phyloP scores from a whole-genome alignment of 2,329 filamentous ascomycete genomes.

The Gnomoniopsis sp. region DNA sequence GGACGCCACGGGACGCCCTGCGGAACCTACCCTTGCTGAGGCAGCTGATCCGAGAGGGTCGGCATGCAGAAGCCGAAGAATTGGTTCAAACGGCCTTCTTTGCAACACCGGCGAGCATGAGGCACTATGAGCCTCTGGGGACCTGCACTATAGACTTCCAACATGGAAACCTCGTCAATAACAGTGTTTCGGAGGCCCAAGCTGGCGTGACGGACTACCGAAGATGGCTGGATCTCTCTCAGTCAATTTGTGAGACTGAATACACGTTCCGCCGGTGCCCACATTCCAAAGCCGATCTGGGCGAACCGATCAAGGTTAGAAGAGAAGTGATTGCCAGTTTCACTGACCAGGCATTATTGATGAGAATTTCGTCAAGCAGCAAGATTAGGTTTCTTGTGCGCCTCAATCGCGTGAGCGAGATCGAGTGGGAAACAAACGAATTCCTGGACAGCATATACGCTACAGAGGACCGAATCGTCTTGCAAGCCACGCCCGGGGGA shows the following conservation, averaged over 20 bases:
- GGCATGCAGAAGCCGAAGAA: constrained; percentile 38
- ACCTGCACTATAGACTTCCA: constrained; percentile 37
- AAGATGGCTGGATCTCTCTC: constrained; percentile 19
- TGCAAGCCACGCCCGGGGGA: constrained; percentile 36
- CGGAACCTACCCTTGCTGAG: constrained; percentile 35
- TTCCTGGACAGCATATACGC: constrained; percentile 35
- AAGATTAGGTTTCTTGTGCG: constrained; percentile 24
- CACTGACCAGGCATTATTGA: constrained; percentile 16
- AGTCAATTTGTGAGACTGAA: constrained; percentile 11
- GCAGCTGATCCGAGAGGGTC: constrained; percentile 35
- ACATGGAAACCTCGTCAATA: constrained; percentile 22
- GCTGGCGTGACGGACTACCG: constrained; percentile 14
- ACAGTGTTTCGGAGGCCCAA: neutral
- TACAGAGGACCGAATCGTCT: constrained; percentile 26
- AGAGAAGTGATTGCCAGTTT: constrained; percentile 21
- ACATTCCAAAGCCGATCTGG: neutral
- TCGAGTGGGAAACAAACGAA: constrained; percentile 41
- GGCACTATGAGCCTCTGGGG: constrained; percentile 43
- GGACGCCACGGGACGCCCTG: constrained; percentile 36
- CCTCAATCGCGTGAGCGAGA: constrained; percentile 35
- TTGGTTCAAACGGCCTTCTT: constrained; percentile 39
- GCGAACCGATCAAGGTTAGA: constrained; percentile 6
- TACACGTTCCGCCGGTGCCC: constrained; percentile 1
- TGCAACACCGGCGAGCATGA: constrained; percentile 40
- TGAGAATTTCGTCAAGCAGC: constrained; percentile 20